Percentiles rank a stretch among this genome's conserved stretches.
Conservation (phyloP, 2,329 filamentous ascomycete species). For the Colletotrichum sp. region DNA sequence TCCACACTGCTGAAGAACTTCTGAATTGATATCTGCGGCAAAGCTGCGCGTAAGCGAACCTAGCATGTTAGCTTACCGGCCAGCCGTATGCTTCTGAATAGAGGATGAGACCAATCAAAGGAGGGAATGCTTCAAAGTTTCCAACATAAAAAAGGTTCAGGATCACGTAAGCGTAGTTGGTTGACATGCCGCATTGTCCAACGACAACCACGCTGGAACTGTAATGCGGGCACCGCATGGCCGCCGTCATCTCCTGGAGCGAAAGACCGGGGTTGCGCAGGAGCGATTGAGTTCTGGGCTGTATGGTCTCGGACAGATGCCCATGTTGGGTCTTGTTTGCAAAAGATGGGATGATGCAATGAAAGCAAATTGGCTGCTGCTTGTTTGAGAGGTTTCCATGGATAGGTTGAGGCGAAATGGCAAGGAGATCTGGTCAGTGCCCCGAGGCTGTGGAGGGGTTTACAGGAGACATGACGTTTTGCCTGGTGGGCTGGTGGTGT, state of each 20-base stretch:
- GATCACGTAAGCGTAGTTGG: neutral
- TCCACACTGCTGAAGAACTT: neutral
- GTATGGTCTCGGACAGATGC: neutral
- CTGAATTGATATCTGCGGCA: neutral
- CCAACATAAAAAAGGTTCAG: neutral
- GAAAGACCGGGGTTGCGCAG: neutral
- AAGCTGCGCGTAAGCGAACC: neutral
- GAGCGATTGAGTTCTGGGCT: neutral
- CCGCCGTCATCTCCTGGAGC: neutral
- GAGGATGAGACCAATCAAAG: neutral
- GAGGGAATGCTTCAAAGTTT: neutral
- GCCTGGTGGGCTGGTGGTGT: neutral
- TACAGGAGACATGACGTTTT: constrained; percentile 15
- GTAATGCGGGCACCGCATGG: neutral
- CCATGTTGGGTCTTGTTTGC: neutral
- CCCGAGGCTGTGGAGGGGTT: neutral
- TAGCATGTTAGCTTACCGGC: neutral
- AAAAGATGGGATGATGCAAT: neutral
- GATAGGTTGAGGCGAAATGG: neutral
- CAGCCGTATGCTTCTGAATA: neutral
- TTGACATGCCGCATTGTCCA: neutral
- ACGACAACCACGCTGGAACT: neutral
- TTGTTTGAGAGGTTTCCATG: neutral
- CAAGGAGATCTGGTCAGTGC: neutral
- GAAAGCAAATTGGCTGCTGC: neutral